Conservation (phyloP, 192 early-diverging fungal genomes). For the Irineochytrium annulatum region DNA sequence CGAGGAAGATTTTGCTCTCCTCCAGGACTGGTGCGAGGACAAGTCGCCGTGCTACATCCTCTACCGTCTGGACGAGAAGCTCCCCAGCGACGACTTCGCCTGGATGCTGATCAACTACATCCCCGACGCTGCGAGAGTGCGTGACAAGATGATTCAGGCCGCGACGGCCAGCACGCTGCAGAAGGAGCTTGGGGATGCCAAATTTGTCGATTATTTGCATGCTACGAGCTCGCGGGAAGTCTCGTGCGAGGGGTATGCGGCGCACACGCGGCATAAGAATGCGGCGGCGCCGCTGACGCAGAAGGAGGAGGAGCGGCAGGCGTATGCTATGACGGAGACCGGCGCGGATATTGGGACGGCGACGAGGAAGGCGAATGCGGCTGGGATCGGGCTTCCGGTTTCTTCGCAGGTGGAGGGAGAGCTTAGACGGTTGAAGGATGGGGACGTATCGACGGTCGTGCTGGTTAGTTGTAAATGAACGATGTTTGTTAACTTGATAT, state of each 20-base stretch:
- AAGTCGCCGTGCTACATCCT: not conserved
- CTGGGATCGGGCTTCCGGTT: slow-evolving; percentile 62
- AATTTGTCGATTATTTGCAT: slow-evolving; percentile 79
- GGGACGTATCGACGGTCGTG: no score
- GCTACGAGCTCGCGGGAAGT: slow-evolving; percentile 65
- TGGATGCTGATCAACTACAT: slow-evolving; percentile 17
- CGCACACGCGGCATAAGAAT: slow-evolving; percentile 52
- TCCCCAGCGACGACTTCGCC: not conserved
- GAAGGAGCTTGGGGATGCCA: slow-evolving; percentile 75
- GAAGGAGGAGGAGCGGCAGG: slow-evolving; percentile 68
- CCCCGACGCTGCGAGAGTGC: slow-evolving; percentile 15
- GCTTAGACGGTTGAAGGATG: no score
- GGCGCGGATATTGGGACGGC: slow-evolving; percentile 51
- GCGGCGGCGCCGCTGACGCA: slow-evolving; percentile 79
- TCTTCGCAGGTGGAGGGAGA: no score
- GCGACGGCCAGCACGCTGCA: slow-evolving; percentile 74
- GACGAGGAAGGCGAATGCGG: slow-evolving; percentile 60
- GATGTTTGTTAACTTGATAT: no score
- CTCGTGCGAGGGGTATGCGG: slow-evolving; percentile 60
- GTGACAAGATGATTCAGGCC: slow-evolving; percentile 80
- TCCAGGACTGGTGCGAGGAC: not conserved
- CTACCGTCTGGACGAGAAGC: not conserved
- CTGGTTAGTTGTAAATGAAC: no score
- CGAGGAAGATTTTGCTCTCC: not conserved
- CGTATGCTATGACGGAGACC: slow-evolving; percentile 13